Conservation (phyloP, 1,284 basidiomycete species). For the Fomitopsis palustris region DNA sequence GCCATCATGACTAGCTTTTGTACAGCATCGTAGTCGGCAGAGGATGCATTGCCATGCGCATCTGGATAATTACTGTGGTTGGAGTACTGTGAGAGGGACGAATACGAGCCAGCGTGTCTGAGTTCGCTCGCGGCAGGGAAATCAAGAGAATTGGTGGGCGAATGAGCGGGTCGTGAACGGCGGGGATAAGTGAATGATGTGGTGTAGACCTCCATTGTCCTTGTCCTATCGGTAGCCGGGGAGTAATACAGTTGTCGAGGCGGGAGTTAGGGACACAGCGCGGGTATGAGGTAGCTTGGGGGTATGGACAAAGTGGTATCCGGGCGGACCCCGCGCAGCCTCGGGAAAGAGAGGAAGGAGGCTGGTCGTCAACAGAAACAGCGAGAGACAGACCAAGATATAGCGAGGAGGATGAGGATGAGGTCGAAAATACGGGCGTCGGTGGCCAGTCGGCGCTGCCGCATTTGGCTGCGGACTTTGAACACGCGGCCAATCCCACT, state of each 20-base stretch:
- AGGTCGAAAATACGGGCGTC: constrained; percentile 20
- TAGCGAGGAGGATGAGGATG: constrained; percentile 18
- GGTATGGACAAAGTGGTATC: constrained; percentile 39
- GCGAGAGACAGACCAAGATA: constrained; percentile 27
- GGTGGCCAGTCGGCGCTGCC: constrained; percentile 7
- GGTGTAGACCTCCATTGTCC: constrained; percentile 87
- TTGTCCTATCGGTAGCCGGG: constrained; percentile 26
- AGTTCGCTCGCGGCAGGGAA: constrained; percentile 40
- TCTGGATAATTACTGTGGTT: constrained; percentile 33
- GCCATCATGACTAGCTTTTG: constrained; percentile 81
- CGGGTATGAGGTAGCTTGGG: constrained; percentile 33
- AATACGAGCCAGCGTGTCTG: constrained; percentile 44
- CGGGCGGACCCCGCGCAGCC: constrained; percentile 28
- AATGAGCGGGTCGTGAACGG: constrained; percentile 64
- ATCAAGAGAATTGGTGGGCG: constrained; percentile 61
- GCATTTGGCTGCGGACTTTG: constrained; percentile 21
- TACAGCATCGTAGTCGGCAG: constrained; percentile 67
- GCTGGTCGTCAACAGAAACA: constrained; percentile 27
- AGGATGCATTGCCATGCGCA: constrained; percentile 30
- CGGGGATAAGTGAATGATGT: constrained; percentile 88
- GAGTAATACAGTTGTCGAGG: constrained; percentile 26
- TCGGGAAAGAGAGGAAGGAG: constrained; percentile 24
- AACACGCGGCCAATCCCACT: constrained; percentile 8
- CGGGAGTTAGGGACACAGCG: constrained; percentile 32
- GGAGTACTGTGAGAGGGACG: constrained; percentile 37